phyloP scores from a whole-genome alignment of 805 yeast species.

The Nakazawaea molendinolei region DNA sequence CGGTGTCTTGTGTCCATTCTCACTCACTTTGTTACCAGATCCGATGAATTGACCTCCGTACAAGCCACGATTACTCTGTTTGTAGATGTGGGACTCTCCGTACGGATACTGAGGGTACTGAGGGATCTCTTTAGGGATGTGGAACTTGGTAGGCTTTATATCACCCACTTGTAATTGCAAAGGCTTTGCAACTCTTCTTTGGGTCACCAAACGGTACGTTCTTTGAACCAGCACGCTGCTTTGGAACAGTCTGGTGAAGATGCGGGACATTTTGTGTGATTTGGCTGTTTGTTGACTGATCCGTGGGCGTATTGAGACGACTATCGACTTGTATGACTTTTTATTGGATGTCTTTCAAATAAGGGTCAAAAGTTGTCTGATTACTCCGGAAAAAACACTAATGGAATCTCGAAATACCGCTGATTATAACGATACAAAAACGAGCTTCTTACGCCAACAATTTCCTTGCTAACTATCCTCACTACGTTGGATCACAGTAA shows the following conservation, averaged over 20 bases:
- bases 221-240: no score
- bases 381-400: no score
- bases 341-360: no score
- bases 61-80: conserved; percentile 81
- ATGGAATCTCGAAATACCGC: no score
- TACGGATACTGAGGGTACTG: conserved; percentile 65
- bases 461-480: no score
- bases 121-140: conserved; percentile 36
- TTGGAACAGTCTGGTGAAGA: neutral
- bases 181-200: conserved; percentile 36
- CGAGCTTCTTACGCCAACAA: no score
- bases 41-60: conserved; percentile 84
- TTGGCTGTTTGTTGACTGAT: no score
- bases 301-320: no score
- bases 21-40: conserved; percentile 69
- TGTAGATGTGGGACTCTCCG: conserved; percentile 71
- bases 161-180: conserved; percentile 50
- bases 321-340: no score
- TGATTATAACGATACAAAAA: no score
- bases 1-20: conserved; percentile 62
- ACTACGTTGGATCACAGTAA: no score
- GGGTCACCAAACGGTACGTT: conserved; percentile 34
- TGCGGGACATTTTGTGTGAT: conserved; percentile 1
- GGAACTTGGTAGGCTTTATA: conserved; percentile 31
- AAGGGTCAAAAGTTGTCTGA: no score